phyloP scores from a whole-genome alignment of 2,329 filamentous ascomycete species.

The Akanthomyces uredinophilus region DNA sequence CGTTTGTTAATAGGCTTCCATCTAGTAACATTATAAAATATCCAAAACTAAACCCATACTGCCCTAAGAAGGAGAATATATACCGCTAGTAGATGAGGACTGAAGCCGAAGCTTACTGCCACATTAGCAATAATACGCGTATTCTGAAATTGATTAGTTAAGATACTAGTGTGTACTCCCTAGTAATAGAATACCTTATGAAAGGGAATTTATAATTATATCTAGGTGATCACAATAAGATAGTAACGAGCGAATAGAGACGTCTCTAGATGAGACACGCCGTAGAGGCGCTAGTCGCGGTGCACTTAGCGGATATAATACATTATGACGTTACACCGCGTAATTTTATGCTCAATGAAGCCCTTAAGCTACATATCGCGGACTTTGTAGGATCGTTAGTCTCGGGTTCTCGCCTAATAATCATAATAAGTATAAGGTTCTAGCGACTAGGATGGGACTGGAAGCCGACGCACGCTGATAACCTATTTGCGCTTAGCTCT shows the following conservation, averaged over 20 bases:
- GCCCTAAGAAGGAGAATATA: neutral
- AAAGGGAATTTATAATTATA: slow-evolving; percentile 24
- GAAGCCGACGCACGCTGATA: slow-evolving; percentile 9
- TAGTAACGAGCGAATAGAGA: neutral
- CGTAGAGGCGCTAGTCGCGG: slow-evolving; percentile 27
- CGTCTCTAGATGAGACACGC: slow-evolving; percentile 28
- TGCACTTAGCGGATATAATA: slow-evolving; percentile 32
- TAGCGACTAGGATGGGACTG: slow-evolving; percentile 22
- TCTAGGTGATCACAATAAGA: slow-evolving; percentile 6
- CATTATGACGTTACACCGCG: slow-evolving; percentile 36
- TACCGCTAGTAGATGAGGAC: slow-evolving; percentile 18
- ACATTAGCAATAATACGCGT: slow-evolving; percentile 19
- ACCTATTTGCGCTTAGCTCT: neutral
- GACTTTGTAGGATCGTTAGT: slow-evolving; percentile 33
- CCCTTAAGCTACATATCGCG: slow-evolving; percentile 31
- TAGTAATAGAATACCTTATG: slow-evolving; percentile 24
- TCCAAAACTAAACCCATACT: slow-evolving; percentile 20
- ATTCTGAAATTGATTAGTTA: slow-evolving; percentile 21
- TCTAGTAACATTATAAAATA: slow-evolving; percentile 22
- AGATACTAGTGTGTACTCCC: slow-evolving; percentile 19
- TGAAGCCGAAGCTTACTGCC: slow-evolving; percentile 23
- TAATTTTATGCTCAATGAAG: slow-evolving; percentile 33
- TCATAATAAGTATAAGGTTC: slow-evolving; percentile 22
- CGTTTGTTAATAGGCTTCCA: slow-evolving; percentile 20
- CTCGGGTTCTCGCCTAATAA: slow-evolving; percentile 21